phyloP scores from a whole-genome alignment of 139 green algal species.

The Chlamydomonas applanata region DNA sequence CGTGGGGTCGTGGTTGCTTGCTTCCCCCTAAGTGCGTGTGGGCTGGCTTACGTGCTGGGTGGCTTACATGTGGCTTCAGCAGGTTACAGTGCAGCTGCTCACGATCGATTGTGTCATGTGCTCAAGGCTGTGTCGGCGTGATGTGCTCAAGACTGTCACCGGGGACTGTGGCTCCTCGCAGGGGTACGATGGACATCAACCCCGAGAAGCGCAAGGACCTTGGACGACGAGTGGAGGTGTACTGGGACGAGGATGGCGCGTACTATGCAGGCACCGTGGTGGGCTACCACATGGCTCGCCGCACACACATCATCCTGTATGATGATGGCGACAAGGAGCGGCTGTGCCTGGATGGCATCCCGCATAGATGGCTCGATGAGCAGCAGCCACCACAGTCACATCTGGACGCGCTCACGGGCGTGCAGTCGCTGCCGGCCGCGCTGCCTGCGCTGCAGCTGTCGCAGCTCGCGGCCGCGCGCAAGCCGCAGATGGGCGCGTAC shows the following conservation, averaged over 20 bases:
- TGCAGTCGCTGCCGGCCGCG: no score
- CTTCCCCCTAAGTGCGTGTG: no score
- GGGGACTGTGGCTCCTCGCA: conserved; percentile 11
- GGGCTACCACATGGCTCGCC: conserved; percentile 48
- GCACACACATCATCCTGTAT: conserved; percentile 71
- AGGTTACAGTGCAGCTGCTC: no score
- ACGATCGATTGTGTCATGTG: no score
- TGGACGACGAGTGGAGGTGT: conserved; percentile 58
- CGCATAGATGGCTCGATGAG: conserved; percentile 3
- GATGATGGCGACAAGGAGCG: conserved; percentile 71
- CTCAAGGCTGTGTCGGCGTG: neutral
- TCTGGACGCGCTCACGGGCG: neutral
- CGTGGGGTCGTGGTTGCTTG: no score
- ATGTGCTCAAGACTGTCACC: neutral
- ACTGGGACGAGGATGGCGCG: conserved; percentile 68
- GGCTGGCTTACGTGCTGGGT: no score
- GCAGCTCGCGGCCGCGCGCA: no score
- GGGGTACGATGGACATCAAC: conserved; percentile 61
- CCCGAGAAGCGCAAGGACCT: conserved; percentile 49
- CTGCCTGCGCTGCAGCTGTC: no score
- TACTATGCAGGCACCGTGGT: conserved; percentile 73
- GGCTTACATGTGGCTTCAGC: no score
- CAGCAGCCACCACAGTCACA: neutral
- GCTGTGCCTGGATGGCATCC: conserved; percentile 39
- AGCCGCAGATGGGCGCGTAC: no score